A percentile compares a stretch with the other conserved stretches of the same genome.
Conservation (phyloP, 768 basidiomycete species). For the Tulasnella sp. region DNA sequence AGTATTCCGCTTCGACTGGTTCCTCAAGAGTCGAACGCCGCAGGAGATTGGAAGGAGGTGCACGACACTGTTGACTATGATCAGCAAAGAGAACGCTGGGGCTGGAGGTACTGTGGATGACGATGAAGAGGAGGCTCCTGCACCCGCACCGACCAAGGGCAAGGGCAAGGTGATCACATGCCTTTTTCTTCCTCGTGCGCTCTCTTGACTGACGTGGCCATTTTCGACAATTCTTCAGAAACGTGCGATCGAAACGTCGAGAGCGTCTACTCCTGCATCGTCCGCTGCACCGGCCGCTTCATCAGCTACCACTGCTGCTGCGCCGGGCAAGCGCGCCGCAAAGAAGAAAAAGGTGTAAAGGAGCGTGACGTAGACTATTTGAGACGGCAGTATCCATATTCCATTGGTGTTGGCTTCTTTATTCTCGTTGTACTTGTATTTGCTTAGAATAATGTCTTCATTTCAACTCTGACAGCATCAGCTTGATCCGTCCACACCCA, state of each 20-base stretch:
- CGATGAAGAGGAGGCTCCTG: constrained; percentile 46
- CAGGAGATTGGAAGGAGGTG: constrained; percentile 86
- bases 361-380: neutral
- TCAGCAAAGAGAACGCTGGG: constrained; percentile 69
- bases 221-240: constrained; percentile 13
- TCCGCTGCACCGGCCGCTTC: constrained; percentile 20
- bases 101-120: constrained; percentile 57
- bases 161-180: constrained; percentile 29
- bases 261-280: constrained; percentile 31
- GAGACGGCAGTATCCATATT: neutral
- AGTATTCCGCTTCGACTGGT: constrained; percentile 97
- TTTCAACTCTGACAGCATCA: neutral
- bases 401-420: neutral
- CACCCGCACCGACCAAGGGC: constrained; percentile 28
- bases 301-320: neutral
- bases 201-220: neutral
- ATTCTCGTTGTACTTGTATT: constrained; percentile 9
- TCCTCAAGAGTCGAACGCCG: constrained; percentile 89
- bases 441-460: neutral
- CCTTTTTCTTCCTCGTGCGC: neutral
- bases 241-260: constrained; percentile 23
- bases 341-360: constrained; percentile 31
- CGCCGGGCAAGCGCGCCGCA: constrained; percentile 20
- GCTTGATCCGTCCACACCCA: too few species aligned
- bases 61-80: constrained; percentile 81